Percentiles rank a stretch among this genome's conserved stretches.
Evolutionary conservation across 805 yeast species (phyloP).

Genomic region (Tetrapisispora iriomotensis): DNA sequence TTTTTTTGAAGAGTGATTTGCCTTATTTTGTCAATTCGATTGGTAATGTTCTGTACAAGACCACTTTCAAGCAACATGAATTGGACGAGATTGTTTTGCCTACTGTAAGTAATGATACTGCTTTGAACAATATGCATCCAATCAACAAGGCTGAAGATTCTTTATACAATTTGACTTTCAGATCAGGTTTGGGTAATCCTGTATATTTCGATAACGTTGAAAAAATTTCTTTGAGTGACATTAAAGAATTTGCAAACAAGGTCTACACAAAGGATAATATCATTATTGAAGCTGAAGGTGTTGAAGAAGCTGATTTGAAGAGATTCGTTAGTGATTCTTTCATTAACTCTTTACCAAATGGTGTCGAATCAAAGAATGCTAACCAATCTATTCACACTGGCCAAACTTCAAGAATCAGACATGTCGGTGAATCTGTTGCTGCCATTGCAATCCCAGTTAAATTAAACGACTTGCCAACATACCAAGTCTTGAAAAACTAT

Average conservation of each 20-base stretch:
- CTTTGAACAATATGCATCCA: constrained; percentile 42
- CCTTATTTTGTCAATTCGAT: constrained; percentile 87
- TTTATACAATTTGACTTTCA: constrained; percentile 72
- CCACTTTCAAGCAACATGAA: constrained; percentile 78
- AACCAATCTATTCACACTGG: constrained; percentile 50
- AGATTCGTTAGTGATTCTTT: constrained; percentile 61
- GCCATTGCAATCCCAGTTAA: constrained; percentile 74
- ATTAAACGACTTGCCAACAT: constrained; percentile 51
- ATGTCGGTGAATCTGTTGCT: constrained; percentile 54
- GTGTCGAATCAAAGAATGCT: constrained; percentile 32
- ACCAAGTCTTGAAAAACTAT: constrained; percentile 61
- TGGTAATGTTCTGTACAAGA: constrained; percentile 59
- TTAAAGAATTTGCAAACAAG: constrained; percentile 54
- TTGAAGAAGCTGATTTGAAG: constrained; percentile 57
- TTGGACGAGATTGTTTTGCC: constrained; percentile 74
- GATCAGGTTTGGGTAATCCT: constrained; percentile 81
- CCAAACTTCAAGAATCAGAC: constrained; percentile 54
- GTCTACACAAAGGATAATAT: constrained; percentile 65
- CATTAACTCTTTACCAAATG: constrained; percentile 47
- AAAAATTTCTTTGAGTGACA: constrained; percentile 49
- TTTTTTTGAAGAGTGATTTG: constrained; percentile 76
- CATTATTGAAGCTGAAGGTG: constrained; percentile 64
- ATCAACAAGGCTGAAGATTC: constrained; percentile 60
- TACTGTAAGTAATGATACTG: constrained; percentile 54
- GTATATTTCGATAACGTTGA: constrained; percentile 60